These are phyloP conservation scores for Sclerotinia trifoliorum DNA, from an alignment of 2,329 filamentous ascomycete species.

Conservation along the genomic window DNA sequence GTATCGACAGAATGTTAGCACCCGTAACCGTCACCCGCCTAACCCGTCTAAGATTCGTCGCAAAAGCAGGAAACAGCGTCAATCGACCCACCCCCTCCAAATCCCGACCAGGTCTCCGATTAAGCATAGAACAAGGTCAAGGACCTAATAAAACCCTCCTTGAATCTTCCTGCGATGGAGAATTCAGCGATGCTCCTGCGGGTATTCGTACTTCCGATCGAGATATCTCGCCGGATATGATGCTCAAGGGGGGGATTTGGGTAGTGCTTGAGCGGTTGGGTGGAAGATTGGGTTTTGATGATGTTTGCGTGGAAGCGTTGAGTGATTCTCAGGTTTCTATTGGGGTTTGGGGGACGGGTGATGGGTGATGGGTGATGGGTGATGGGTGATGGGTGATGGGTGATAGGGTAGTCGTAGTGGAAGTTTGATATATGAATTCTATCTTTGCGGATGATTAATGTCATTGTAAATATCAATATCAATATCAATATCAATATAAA, in stretches of 20 bases:
- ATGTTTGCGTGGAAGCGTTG: conserved; percentile 54
- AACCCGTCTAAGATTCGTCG: conserved; percentile 32
- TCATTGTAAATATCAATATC: too few species aligned
- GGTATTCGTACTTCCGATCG: conserved; percentile 71
- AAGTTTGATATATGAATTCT: neutral
- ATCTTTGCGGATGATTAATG: too few species aligned
- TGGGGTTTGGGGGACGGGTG: conserved; percentile 39
- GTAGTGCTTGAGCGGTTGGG: conserved; percentile 79
- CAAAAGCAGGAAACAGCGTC: conserved; percentile 33
- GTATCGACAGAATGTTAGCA: conserved; percentile 49
- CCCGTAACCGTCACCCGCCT: conserved; percentile 34
- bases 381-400: conserved; percentile 32
- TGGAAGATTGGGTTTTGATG: conserved; percentile 44
- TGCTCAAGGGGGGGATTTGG: conserved; percentile 62
- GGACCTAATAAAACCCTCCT: conserved; percentile 66
- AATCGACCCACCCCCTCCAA: conserved; percentile 15
- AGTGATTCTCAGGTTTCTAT: conserved; percentile 39
- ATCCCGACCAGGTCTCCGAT: conserved; percentile 55
- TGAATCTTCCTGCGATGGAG: conserved; percentile 66
- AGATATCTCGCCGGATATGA: conserved; percentile 66
- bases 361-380: conserved; percentile 39
- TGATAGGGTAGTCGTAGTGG: too few species aligned
- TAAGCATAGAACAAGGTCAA: conserved; percentile 71
- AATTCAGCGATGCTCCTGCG: conserved; percentile 66
- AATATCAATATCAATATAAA: neutral